Conservation (phyloP, 441 rosid genomes). For the Arabidopsis hybrid region DNA sequence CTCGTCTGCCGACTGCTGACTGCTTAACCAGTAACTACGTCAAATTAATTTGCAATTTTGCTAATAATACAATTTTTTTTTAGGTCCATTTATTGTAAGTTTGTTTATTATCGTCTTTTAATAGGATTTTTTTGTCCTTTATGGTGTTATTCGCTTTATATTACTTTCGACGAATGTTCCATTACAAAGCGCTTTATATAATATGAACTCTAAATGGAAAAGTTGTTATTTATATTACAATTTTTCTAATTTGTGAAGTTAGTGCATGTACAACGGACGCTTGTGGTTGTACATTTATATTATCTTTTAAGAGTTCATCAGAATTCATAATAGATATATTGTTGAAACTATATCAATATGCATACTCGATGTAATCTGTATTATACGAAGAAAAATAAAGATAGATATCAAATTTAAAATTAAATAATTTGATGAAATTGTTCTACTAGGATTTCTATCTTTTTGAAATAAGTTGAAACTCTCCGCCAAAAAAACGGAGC, state of each 20-base stretch:
- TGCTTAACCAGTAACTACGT: conserved; percentile 23
- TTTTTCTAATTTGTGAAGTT: conserved; percentile 3
- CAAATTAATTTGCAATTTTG: conserved; percentile 23
- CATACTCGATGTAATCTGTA: no score
- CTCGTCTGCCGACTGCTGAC: conserved; percentile 26
- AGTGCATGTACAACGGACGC: conserved; percentile 29
- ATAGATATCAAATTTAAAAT: no score
- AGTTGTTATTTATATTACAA: conserved; percentile 21
- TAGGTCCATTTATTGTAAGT: background rate
- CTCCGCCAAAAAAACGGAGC: no score
- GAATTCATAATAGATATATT: background rate
- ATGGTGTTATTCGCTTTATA: conserved; percentile 34
- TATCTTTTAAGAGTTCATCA: background rate
- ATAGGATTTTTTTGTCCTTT: background rate
- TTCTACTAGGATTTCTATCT: no score
- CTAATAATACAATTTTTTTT: background rate
- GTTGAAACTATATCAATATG: no score
- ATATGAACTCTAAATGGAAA: conserved; percentile 21
- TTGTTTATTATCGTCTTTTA: background rate
- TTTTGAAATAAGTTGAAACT: no score
- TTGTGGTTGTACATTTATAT: conserved; percentile 14
- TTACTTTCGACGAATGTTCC: conserved; percentile 36
- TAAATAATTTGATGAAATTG: no score
- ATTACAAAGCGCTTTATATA: background rate
- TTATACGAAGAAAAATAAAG: no score